Percentiles rank a stretch among this genome's conserved stretches.
Evolutionary conservation across 305 asterid genomes (phyloP).

Genomic region (Plantago lanceolata): DNA sequence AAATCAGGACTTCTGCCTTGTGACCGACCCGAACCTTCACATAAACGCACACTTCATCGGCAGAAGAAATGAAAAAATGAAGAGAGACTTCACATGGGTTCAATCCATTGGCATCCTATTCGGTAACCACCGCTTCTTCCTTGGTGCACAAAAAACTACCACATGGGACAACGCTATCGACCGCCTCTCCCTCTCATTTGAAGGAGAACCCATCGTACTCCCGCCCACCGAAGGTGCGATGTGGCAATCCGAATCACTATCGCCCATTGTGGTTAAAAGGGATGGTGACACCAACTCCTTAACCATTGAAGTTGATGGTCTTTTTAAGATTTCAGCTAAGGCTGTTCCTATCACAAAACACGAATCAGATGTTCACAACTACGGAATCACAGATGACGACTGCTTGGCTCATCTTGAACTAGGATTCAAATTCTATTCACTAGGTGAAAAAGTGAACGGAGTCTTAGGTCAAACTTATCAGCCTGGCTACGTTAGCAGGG

Average conservation of each 20-base stretch:
- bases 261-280: conserved; percentile 23
- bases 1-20: too few species aligned
- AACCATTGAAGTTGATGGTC: conserved; percentile 29
- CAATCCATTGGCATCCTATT: conserved; percentile 52
- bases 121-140: conserved; percentile 36
- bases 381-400: conserved; percentile 23
- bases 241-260: conserved; percentile 24
- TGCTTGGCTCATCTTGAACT: conserved; percentile 51
- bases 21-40: too few species aligned
- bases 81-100: conserved; percentile 72
- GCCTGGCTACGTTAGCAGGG: conserved; percentile 42
- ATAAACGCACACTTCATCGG: too few species aligned
- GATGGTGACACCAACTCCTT: conserved; percentile 32
- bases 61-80: conserved; percentile 27
- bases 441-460: conserved; percentile 38
- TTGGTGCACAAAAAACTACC: conserved; percentile 45
- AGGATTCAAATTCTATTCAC: conserved; percentile 35
- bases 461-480: conserved; percentile 59
- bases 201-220: conserved; percentile 38
- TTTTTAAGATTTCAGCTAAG: conserved; percentile 43
- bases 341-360: conserved; percentile 38
- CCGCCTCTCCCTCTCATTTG: conserved; percentile 37
- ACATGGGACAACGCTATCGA: conserved; percentile 45
- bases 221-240: conserved; percentile 24
- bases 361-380: conserved; percentile 23